Conservation (phyloP, 164 flowering plant genomes). For the Dillenia suffruticosa region DNA sequence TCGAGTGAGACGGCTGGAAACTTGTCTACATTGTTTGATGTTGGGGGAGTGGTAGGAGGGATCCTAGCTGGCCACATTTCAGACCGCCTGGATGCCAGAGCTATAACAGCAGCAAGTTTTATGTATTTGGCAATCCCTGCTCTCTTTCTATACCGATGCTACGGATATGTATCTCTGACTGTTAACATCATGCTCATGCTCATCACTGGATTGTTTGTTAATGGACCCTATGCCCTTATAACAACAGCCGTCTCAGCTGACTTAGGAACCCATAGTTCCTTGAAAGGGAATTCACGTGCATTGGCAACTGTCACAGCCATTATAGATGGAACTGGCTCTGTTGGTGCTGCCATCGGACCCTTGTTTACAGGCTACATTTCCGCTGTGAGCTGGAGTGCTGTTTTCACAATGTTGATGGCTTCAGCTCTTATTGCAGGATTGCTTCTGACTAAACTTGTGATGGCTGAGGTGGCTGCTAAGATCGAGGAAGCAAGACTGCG, state of each 20-base stretch:
- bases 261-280: slow-evolving; percentile 67
- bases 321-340: slow-evolving; percentile 85
- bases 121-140: slow-evolving; percentile 80
- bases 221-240: slow-evolving; percentile 83
- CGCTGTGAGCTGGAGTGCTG: slow-evolving; percentile 56
- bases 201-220: slow-evolving; percentile 66
- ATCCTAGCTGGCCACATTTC: slow-evolving; percentile 80
- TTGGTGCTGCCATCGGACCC: slow-evolving; percentile 84
- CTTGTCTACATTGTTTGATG: slow-evolving; percentile 72
- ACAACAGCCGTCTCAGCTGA: slow-evolving; percentile 90
- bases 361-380: slow-evolving; percentile 71
- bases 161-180: slow-evolving; percentile 50
- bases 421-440: slow-evolving; percentile 67
- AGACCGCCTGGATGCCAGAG: slow-evolving; percentile 67
- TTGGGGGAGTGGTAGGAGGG: slow-evolving; percentile 83
- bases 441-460: slow-evolving; percentile 53
- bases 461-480: slow-evolving; percentile 60
- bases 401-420: slow-evolving; percentile 70
- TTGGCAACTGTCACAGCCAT: slow-evolving; percentile 83
- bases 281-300: slow-evolving; percentile 66
- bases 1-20: slow-evolving; percentile 61
- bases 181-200: slow-evolving; percentile 58
- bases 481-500: slow-evolving; percentile 31
- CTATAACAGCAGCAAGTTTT: slow-evolving; percentile 78
- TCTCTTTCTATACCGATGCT: slow-evolving; percentile 57